Evolutionary conservation across 345 rosid species (phyloP), one percentile per base, ranked within the genome.

Genomic region (Kandelia obovata): DNA sequence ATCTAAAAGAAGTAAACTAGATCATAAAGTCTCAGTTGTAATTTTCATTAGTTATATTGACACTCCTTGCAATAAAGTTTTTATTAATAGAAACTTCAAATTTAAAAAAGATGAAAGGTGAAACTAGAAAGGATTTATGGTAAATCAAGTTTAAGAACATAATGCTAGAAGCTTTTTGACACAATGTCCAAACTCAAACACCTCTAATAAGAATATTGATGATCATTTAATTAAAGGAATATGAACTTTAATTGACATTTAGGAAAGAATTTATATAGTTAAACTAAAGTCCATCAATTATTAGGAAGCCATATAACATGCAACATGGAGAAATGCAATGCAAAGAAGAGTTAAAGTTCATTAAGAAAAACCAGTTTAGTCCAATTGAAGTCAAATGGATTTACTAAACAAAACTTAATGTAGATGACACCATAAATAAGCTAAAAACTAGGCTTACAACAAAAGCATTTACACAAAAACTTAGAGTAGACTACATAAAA

Each of bases 121-220:
- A 5, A 53, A 26, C 5, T 53, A 0, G 16, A 10, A 1, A 3
- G 15, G 21, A 0, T 0, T 5, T 8, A 23, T 9, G 1, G 2
- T n/a, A 6, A 0, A 55, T 0, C 0, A 2, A 23, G 3, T 0
- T 0, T 0, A 8, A 2, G 3, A 39, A 1, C 3, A 39, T 8
- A 11, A 11, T 11, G 1, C 2, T 11, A 2, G 46, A 8, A 39
- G 10, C 15, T 10, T 39, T 3, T 0, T 2, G 1, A 0, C 0
- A n/a, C 0, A 21, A 21, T 2, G 3, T 7, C 27, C 1, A 21
- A 11, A 0, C 3, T 39, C 15, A 0, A 7, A 55, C 16, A n/a
- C 1, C 20, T 39, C 5, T n/a, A 13, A 23, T 55, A 27, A 55
- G 1, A 13, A 0, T 2, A 9, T 55, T 7, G 0, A 55, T 55